Conservation (phyloP, 768 basidiomycete species). For the Trametes villosa region DNA sequence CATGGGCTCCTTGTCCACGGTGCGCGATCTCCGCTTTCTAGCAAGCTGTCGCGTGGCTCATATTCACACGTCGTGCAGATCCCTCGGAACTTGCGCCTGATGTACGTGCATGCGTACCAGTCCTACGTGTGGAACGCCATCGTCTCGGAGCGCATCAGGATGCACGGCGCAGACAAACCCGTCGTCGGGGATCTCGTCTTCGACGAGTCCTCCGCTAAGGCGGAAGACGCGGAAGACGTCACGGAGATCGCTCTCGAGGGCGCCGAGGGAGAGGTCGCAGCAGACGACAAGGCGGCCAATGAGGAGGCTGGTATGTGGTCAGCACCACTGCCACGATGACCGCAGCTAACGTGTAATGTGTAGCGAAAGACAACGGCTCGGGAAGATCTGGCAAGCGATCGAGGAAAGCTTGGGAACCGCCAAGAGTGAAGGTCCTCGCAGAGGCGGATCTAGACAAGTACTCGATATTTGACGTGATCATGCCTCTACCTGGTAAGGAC, state of each 20-base stretch:
- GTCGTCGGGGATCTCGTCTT: slow-evolving; percentile 92
- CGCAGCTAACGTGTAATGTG: neutral
- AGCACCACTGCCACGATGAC: slow-evolving; percentile 4
- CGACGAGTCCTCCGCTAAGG: slow-evolving; percentile 46
- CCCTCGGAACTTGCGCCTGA: slow-evolving; percentile 89
- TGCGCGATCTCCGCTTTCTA: slow-evolving; percentile 37
- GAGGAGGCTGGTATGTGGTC: slow-evolving; percentile 26
- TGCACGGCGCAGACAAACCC: slow-evolving; percentile 72
- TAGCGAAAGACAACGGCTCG: slow-evolving; percentile 18
- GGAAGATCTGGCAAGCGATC: slow-evolving; percentile 32
- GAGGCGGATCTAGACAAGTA: slow-evolving; percentile 80
- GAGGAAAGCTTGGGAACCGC: slow-evolving; percentile 63
- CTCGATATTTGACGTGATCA: slow-evolving; percentile 92
- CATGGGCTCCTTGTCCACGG: slow-evolving; percentile 86
- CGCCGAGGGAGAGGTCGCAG: slow-evolving; percentile 33
- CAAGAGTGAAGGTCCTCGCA: slow-evolving; percentile 76
- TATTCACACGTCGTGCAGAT: slow-evolving; percentile 58
- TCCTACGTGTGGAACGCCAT: slow-evolving; percentile 99
- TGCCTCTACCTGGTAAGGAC: slow-evolving; percentile 96
- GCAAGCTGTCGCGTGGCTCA: neutral
- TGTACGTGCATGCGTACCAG: slow-evolving; percentile 99
- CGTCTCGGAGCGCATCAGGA: slow-evolving; percentile 89
- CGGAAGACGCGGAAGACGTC: slow-evolving; percentile 39
- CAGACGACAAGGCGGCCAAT: slow-evolving; percentile 21
- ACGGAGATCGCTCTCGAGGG: slow-evolving; percentile 34